phyloP scores from a whole-genome alignment of 2,329 filamentous ascomycete species.

The Metarhizium guizhouense region DNA sequence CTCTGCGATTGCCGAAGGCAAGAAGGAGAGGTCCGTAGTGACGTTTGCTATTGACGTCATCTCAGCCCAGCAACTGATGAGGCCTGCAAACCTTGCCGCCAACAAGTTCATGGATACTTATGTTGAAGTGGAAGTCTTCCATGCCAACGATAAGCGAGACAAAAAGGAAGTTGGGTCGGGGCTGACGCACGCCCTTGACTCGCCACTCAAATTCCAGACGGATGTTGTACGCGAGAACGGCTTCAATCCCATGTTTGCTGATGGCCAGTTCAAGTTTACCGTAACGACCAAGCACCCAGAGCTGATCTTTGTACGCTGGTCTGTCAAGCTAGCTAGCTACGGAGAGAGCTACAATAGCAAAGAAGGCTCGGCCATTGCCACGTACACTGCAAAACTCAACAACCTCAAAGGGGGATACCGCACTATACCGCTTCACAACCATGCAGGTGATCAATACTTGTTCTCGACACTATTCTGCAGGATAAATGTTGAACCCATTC shows the following conservation, averaged over 20 bases:
- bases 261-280: constrained; percentile 68
- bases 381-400: constrained; percentile 85
- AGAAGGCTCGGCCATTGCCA: constrained; percentile 62
- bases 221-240: constrained; percentile 78
- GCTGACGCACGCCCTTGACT: constrained; percentile 31
- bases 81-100: constrained; percentile 62
- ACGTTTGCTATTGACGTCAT: constrained; percentile 81
- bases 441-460: constrained; percentile 82
- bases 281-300: constrained; percentile 92
- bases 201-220: constrained; percentile 71
- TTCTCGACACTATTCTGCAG: constrained; percentile 93
- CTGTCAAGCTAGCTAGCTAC: constrained; percentile 77
- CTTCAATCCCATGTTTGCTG: constrained; percentile 77
- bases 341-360: constrained; percentile 54
- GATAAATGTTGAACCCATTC: constrained; percentile 57
- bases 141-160: constrained; percentile 87
- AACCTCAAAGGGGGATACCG: constrained; percentile 88
- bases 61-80: constrained; percentile 89
- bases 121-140: constrained; percentile 89
- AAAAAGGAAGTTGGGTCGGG: constrained; percentile 66
- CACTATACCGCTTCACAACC: constrained; percentile 81
- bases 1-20: constrained; percentile 43
- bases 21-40: constrained; percentile 72
- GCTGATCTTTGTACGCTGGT: constrained; percentile 88
- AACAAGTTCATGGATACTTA: constrained; percentile 81